These are phyloP conservation scores for Gnaphalium uliginosum DNA, from an alignment of 129 eudicot species.

Conservation along the genomic window DNA sequence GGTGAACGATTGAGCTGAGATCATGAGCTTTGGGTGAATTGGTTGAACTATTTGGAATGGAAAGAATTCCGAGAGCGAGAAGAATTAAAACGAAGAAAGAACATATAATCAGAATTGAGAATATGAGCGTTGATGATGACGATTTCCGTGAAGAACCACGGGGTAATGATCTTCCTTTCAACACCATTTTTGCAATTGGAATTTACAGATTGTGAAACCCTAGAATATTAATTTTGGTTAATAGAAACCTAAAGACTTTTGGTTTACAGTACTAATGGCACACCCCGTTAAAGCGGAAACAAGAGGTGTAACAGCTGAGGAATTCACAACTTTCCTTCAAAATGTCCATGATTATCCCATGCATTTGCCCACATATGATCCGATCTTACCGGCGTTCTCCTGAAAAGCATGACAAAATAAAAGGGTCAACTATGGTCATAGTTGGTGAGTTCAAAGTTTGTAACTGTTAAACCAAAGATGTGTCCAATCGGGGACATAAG, in stretches of 20 bases:
- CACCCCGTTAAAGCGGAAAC: too few relatives aligned
- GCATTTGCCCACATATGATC: too few relatives aligned
- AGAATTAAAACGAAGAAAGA: conserved; percentile 60
- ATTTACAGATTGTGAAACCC: not conserved
- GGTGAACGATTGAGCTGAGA: conserved; percentile 64
- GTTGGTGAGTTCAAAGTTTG: too few relatives aligned
- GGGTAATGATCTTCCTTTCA: conserved; percentile 52
- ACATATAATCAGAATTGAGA: conserved; percentile 41
- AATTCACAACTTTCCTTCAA: too few relatives aligned
- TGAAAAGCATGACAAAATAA: too few relatives aligned
- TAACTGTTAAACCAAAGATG: too few relatives aligned
- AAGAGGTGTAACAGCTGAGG: too few relatives aligned
- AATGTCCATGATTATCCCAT: too few relatives aligned
- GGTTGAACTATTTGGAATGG: conserved; percentile 44
- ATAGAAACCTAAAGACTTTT: not conserved
- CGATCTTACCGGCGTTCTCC: too few relatives aligned
- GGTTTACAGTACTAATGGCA: not conserved
- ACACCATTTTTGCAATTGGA: conserved; percentile 48
- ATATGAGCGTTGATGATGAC: conserved; percentile 52
- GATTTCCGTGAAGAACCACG: conserved; percentile 45
- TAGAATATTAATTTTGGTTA: not conserved
- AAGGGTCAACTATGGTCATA: too few relatives aligned
- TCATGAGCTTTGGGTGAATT: conserved; percentile 57
- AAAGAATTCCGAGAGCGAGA: conserved; percentile 60
- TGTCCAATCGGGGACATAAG: too few relatives aligned